Percentiles rank a stretch among this genome's conserved stretches.
Conservation (phyloP, 805 yeast genomes). For the Saccharomycopsis sp. region DNA sequence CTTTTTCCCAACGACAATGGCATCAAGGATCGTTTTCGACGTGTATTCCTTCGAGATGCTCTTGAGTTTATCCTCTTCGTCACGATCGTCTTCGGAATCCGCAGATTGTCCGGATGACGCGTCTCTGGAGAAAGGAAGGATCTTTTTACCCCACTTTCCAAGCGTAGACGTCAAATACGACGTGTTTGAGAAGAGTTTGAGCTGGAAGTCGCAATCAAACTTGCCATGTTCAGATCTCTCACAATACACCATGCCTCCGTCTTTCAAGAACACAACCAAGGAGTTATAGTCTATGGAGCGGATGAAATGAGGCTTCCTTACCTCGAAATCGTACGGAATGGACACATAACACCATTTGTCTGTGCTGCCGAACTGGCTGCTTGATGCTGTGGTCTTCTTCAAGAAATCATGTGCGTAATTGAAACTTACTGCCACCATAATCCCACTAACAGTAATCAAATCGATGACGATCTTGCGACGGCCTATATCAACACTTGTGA, state of each 20-base stretch:
- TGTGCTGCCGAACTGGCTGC: constrained; percentile 25
- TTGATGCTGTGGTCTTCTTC: not conserved
- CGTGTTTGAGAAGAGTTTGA: constrained; percentile 48
- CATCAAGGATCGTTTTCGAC: constrained; percentile 31
- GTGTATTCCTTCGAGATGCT: constrained; percentile 27
- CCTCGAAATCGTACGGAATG: constrained; percentile 58
- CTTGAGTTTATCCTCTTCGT: constrained; percentile 6
- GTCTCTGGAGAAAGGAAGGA: constrained; percentile 15
- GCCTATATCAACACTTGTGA: not conserved
- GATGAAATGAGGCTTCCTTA: constrained; percentile 50
- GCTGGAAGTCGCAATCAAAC: constrained; percentile 26
- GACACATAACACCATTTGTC: constrained; percentile 61
- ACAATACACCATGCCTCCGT: constrained; percentile 71
- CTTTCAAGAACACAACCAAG: constrained; percentile 55
- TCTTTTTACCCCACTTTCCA: constrained; percentile 31
- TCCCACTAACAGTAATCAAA: constrained; percentile 44
- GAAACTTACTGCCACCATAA: constrained; percentile 45
- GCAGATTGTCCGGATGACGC: not conserved
- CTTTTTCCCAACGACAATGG: constrained; percentile 24
- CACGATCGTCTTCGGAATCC: constrained; percentile 3
- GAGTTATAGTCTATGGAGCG: constrained; percentile 39
- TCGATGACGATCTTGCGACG: constrained; percentile 40
- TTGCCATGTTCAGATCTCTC: constrained; percentile 21
- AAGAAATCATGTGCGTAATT: constrained; percentile 36
- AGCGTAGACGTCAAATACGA: constrained; percentile 30